These are phyloP conservation scores for Metschnikowia gelsemii DNA, from an alignment of 805 yeast genomes.

Conservation along the genomic window DNA sequence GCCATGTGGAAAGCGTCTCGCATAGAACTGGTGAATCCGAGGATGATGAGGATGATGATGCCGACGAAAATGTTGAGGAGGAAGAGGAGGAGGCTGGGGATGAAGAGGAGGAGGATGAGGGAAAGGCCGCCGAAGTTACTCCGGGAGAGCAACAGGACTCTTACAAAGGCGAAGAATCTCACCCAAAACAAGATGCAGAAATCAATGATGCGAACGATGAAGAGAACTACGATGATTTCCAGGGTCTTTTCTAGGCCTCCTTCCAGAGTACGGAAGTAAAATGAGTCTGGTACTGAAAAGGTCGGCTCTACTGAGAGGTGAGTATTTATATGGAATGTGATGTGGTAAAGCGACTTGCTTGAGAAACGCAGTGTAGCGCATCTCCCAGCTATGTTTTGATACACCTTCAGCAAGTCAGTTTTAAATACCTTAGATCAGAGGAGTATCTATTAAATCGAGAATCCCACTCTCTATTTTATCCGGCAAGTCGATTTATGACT, in stretches of 20 bases:
- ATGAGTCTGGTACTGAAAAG: too few relatives aligned
- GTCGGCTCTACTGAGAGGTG: too few relatives aligned
- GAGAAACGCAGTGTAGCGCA: too few relatives aligned
- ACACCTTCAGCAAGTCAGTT: too few relatives aligned
- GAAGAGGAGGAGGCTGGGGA: conserved; percentile 17
- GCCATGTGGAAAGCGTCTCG: conserved; percentile 1
- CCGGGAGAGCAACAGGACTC: background rate
- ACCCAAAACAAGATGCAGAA: conserved; percentile 1
- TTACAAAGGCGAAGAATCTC: background rate
- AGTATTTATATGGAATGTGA: too few relatives aligned
- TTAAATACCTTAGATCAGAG: too few relatives aligned
- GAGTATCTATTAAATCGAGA: too few relatives aligned
- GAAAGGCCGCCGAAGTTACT: background rate
- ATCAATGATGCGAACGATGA: conserved; percentile 20
- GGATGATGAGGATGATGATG: conserved; percentile 14
- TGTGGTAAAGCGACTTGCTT: too few relatives aligned
- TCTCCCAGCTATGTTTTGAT: too few relatives aligned
- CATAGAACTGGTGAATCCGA: conserved; percentile 6
- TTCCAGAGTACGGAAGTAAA: background rate
- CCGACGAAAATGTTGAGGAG: conserved; percentile 11
- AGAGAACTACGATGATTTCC: conserved; percentile 34
- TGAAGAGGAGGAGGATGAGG: conserved; percentile 27
- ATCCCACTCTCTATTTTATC: too few relatives aligned
- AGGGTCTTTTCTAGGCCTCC: conserved; percentile 18
- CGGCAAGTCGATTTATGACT: too few relatives aligned